Percentiles rank a stretch among this genome's conserved stretches.
Conservation (phyloP, 2,329 filamentous ascomycete species). For the Xylaria sp. region DNA sequence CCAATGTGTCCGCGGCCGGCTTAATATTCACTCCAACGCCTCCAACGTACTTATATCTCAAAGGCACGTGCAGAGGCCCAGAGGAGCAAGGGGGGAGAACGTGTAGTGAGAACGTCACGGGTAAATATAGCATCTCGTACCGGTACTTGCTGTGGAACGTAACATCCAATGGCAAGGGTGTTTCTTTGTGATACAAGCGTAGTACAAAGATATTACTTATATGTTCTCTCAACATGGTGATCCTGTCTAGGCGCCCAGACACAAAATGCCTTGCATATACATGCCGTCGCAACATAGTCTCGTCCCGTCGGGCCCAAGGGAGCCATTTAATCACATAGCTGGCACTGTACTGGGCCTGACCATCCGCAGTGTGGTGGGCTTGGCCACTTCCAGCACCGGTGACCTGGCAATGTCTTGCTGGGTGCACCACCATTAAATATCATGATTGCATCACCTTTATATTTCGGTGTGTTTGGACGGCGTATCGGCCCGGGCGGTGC, state of each 20-base stretch:
- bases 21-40: neutral
- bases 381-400: neutral
- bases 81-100: neutral
- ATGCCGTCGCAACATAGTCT: too few relatives aligned
- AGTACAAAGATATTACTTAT: neutral
- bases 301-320: too few relatives aligned
- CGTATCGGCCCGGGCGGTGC: too few relatives aligned
- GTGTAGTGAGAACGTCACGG: neutral
- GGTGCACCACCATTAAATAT: neutral
- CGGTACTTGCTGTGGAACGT: neutral
- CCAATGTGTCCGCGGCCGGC: too few relatives aligned
- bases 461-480: neutral
- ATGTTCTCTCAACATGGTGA: neutral
- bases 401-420: neutral
- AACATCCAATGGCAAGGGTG: neutral
- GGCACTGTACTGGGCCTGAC: too few relatives aligned
- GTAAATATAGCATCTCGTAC: neutral
- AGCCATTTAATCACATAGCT: too few relatives aligned
- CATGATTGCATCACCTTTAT: neutral
- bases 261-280: neutral
- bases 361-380: too few relatives aligned
- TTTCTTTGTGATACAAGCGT: neutral
- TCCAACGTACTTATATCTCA: neutral
- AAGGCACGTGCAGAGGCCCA: neutral
- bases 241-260: neutral